Base-by-base conservation (phyloP, 2,329 filamentous ascomycete species). In the Colletotrichum magnum region DNA sequence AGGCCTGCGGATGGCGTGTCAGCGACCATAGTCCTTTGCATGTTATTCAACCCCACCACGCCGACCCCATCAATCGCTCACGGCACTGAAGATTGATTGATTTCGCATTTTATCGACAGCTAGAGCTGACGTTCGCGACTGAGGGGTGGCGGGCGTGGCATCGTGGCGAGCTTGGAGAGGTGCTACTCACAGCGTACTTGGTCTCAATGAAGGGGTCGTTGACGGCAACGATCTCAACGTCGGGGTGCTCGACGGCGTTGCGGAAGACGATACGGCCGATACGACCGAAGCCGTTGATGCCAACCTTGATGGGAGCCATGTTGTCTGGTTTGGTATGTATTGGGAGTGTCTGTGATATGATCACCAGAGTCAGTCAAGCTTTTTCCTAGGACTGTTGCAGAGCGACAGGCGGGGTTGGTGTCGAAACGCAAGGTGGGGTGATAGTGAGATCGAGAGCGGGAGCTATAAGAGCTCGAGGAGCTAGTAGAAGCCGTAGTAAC, bases 171-270 rank as follows among this genome's bases (percentile, higher is more conserved):
- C 15, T 18, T 53, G 50, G 48, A 58, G 36, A 51, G 57, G 61
- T 45, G 61, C 50, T 70, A 93, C 94, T 88, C 91, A 97, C 95
- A 84, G 96, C 96, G 87, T 98, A 98, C 85, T 95, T 87, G 79
- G 93, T 90, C 87, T 98, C 95, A 87, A 99, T 98, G 92, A 99
- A 98, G 78, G 96, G 96, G 85, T 98, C 96, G 90, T 99, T 98
- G 87, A 98, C 94, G 78, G 96, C 95, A 79, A 98, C 94, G 79
- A 99, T 89, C 79, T 97, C 89, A 81, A 98, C 93, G 71, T 97
- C 93, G 79, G 89, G 85, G 87, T 95, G 93, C 90, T 97, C 92
- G 82, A 97, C 83, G 79, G 95, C 94, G 88, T 98, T 98, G 88
- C 95, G 94, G 93, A 98, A 96, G 89, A 98, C 92, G 84, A 99